These are phyloP conservation scores for Lasiosphaeria hispida DNA, from an alignment of 495 filamentous ascomycete species.

Conservation along the genomic window DNA sequence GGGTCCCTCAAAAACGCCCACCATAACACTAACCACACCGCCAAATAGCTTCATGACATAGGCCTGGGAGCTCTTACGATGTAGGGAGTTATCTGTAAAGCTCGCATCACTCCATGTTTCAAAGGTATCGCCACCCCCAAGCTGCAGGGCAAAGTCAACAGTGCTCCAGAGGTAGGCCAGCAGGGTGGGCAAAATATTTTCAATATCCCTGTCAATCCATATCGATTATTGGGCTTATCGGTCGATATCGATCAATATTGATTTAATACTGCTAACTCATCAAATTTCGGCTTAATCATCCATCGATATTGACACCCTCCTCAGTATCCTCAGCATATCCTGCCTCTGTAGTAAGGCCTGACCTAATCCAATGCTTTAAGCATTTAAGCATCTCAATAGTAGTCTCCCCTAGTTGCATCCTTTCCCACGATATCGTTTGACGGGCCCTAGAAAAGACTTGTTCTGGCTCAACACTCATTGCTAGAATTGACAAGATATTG, in stretches of 20 bases:
- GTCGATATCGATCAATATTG: background rate
- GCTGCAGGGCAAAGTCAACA: no score
- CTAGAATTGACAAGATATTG: background rate
- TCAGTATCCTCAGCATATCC: conserved; percentile 2
- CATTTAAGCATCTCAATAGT: conserved; percentile 8
- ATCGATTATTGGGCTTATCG: conserved; percentile 2
- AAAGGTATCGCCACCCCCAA: no score
- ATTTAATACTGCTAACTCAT: background rate
- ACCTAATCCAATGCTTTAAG: conserved; percentile 9
- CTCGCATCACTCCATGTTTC: no score
- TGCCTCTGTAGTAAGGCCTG: background rate
- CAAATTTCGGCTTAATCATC: background rate
- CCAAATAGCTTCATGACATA: no score
- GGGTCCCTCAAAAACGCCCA: no score
- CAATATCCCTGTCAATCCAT: conserved; percentile 9
- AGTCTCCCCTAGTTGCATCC: background rate
- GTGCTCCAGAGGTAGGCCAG: no score
- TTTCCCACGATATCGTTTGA: conserved; percentile 2
- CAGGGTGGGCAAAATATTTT: conserved; percentile 6
- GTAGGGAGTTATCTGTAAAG: no score
- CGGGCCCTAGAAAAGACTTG: conserved; percentile 1
- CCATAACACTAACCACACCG: no score
- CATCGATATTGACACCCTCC: background rate
- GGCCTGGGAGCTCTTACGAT: no score
- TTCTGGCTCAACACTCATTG: background rate